phyloP scores from a whole-genome alignment of 768 basidiomycete species.

The Tephrocybe rancida region DNA sequence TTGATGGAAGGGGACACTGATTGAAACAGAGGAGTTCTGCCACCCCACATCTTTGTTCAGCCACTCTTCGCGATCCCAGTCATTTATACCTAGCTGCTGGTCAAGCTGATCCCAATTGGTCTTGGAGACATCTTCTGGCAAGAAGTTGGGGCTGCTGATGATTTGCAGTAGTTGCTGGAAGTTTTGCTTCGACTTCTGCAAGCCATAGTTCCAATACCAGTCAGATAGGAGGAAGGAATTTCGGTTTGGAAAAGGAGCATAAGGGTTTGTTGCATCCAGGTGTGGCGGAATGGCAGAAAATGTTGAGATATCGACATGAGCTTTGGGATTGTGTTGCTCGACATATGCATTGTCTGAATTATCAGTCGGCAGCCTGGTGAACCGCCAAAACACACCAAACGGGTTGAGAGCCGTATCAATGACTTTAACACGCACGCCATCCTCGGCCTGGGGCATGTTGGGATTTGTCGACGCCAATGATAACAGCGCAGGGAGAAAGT shows the following conservation, averaged over 20 bases:
- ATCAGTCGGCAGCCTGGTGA: too few relatives aligned
- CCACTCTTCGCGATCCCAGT: too few relatives aligned
- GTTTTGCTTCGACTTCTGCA: constrained; percentile 16
- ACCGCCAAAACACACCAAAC: too few relatives aligned
- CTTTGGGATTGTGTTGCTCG: too few relatives aligned
- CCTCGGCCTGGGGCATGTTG: too few relatives aligned
- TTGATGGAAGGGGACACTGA: neutral
- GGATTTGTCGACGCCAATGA: neutral
- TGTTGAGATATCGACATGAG: too few relatives aligned
- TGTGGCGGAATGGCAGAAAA: too few relatives aligned
- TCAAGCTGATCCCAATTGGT: neutral
- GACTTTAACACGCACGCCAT: too few relatives aligned
- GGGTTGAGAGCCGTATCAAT: too few relatives aligned
- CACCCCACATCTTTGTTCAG: neutral
- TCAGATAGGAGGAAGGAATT: too few relatives aligned
- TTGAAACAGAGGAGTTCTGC: neutral
- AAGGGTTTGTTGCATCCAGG: too few relatives aligned
- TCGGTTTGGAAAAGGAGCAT: neutral
- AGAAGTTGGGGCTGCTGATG: neutral
- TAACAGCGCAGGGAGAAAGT: constrained; percentile 4
- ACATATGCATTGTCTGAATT: too few relatives aligned
- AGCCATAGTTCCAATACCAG: constrained; percentile 21
- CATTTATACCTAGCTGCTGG: neutral
- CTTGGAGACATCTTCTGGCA: constrained; percentile 6
- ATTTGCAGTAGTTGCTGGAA: constrained; percentile 18